Base-by-base conservation (phyloP, 176 grass and related monocot genomes). In the Juncus effusus region DNA sequence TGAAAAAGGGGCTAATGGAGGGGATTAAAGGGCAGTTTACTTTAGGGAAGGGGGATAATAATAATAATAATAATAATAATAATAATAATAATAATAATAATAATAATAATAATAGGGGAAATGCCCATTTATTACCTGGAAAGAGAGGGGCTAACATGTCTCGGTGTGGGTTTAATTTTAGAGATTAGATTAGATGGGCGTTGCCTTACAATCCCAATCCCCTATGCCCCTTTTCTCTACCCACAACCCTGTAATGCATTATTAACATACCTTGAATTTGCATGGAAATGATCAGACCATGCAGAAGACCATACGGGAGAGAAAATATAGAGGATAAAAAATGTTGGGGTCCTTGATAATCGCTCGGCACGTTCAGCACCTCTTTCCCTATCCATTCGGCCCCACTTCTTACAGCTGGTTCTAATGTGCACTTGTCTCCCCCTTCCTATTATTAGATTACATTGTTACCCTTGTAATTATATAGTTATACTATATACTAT, bases 351-450 rank as follows among this genome's bases (percentile, higher is more conserved):
- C 94, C 76, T 74, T 80, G 85, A 90, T 94, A 87, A 90, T 84
- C 89, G 85, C 78, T 83, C 76, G 66, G 83, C 89, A 99, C 78
- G 89, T 99, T 99, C 86, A 61, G 67, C 57, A 65, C 81, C 78
- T 86, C 85, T 86, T 82, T 84, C 75, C 62, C 81, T 67, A 79
- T 81, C 65, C 45, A 2, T 56, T 16, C 16, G 86, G 86, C 67
- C 78, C 89, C 88, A 84, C 76, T 28, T 28, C 6, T 55, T 64
- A 94, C 86, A 87, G 81, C 95, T 99, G 95, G 95, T 99, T 80
- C 75, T 74, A 94, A 81, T 94, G 89, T 85, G 89, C 80, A 76
- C 69, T 87, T 99, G 89, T 99, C 83, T 82, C 74, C 85, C 80
- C 45, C 42, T 70, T 36, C 40, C 61, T 53, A 76, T 76, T 65